Base-by-base conservation (phyloP, 345 rosid species). In the Populus deltoides region DNA sequence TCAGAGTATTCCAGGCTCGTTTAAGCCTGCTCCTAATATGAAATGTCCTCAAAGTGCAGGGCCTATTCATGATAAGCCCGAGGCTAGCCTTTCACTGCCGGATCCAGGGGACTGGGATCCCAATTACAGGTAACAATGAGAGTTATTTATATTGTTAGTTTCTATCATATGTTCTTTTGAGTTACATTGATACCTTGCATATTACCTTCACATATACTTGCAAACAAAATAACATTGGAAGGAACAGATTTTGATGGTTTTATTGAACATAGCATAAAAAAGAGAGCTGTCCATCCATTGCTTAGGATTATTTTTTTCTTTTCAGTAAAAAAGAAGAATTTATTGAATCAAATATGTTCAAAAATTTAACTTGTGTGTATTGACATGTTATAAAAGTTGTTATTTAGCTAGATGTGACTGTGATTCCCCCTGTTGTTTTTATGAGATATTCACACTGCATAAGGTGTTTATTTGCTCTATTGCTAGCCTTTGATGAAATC, bases 31-130 rank as follows among this genome's bases (percentile, higher is more conserved):
- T 75, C 72, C 87, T 49, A 81, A 49, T 78, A 77, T 87, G 82
- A 84, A 86, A 67, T 61, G 80, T 70, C 79, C 86, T 61, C 87
- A 87, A 81, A 74, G 78, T 74, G 75, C 79, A 24, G 94, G 86
- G 81, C 82, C 76, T 11, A 71, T 84, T 83, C 83, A 75, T 75
- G 95, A 91, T 69, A 86, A 83, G 78, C 80, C 81, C 22, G 97
- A 91, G 68, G 71, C 86, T 49, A 79, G 89, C 82, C 73, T 74
- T 75, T 90, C 94, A 35, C 77, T 92, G 76, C 98, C 97, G 75
- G 91, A 90, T 87, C 98, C 99, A 24, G 97, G 97, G 78, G 98
- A 97, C 72, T 97, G 99, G 99, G 99, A 97, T 89, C 99, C 99
- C 49, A 90, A 90, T 87, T 97, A 91, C 89, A 94, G 99, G 99